Evolutionary conservation across 108 stramenopile species (phyloP).

Genomic region (Chaetoceros muelleri): DNA sequence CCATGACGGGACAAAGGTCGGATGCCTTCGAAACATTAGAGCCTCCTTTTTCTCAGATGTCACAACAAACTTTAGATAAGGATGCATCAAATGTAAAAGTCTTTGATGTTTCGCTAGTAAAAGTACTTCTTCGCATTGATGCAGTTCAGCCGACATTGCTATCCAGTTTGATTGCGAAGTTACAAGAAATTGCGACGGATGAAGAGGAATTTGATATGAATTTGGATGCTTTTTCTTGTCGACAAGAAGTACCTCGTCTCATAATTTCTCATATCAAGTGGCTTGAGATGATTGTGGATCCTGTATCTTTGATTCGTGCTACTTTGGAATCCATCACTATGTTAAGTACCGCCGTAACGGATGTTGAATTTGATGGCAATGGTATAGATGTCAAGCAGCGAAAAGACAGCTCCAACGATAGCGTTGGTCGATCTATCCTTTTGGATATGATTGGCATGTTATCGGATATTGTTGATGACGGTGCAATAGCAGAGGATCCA

Average conservation of each 20-base stretch:
- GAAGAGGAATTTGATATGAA: conserved; percentile 3
- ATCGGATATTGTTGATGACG: conserved; percentile 6
- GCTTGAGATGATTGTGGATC: conserved; percentile 32
- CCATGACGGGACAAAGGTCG: background rate
- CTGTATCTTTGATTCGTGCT: conserved; percentile 11
- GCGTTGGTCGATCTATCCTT: conserved; percentile 1
- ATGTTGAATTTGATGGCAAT: background rate
- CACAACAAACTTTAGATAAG: background rate
- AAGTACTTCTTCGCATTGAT: conserved; percentile 28
- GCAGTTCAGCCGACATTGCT: conserved; percentile 27
- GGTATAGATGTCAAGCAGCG: background rate
- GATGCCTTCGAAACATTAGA: background rate
- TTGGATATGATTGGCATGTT: background rate
- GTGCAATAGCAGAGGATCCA: conserved; percentile 14
- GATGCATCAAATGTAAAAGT: background rate
- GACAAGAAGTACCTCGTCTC: conserved; percentile 23
- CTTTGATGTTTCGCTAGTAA: conserved; percentile 14
- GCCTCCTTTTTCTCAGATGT: background rate
- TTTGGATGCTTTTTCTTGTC: background rate
- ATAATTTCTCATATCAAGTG: conserved; percentile 32
- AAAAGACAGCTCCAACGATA: background rate
- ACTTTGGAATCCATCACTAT: conserved; percentile 24
- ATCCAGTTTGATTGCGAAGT: conserved; percentile 15
- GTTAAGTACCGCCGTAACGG: conserved; percentile 8
- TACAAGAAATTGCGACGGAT: conserved; percentile 19